These are phyloP conservation scores for Citrullus amarus DNA, from an alignment of 306 rosid genomes.

Conservation along the genomic window DNA sequence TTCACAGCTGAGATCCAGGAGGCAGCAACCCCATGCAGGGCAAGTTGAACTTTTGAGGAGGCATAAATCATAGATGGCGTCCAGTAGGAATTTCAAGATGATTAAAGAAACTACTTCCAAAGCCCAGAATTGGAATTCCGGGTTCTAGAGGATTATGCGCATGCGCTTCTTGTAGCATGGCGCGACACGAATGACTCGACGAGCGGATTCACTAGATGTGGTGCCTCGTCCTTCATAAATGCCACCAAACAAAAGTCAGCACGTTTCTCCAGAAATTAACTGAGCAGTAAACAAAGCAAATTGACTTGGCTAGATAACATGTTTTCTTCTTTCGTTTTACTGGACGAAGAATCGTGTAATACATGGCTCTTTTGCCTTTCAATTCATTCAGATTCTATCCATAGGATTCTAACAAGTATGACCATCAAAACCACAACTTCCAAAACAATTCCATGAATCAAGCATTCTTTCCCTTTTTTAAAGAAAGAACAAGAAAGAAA, in stretches of 20 bases:
- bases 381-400: too few relatives aligned
- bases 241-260: not conserved
- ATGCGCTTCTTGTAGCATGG: conserved; percentile 35
- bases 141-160: conserved; percentile 11
- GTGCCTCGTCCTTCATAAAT: conserved; percentile 78
- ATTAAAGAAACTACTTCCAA: not conserved
- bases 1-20: too few relatives aligned
- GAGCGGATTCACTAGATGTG: conserved; percentile 79
- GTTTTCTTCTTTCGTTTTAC: too few relatives aligned
- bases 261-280: not conserved
- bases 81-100: not conserved
- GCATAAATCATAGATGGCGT: not conserved
- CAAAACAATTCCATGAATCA: too few relatives aligned
- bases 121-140: not conserved
- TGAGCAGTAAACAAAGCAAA: not conserved
- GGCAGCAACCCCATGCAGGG: too few relatives aligned
- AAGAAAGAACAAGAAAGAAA: too few relatives aligned
- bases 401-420: too few relatives aligned
- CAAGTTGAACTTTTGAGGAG: too few relatives aligned
- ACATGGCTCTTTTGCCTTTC: not conserved
- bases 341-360: not conserved
- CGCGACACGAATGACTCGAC: conserved; percentile 87
- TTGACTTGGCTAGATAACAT: not conserved
- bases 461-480: too few relatives aligned
- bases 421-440: too few relatives aligned